Evolutionary conservation across 306 rosid genomes (phyloP).

Genomic region (Alnus glutinosa): DNA sequence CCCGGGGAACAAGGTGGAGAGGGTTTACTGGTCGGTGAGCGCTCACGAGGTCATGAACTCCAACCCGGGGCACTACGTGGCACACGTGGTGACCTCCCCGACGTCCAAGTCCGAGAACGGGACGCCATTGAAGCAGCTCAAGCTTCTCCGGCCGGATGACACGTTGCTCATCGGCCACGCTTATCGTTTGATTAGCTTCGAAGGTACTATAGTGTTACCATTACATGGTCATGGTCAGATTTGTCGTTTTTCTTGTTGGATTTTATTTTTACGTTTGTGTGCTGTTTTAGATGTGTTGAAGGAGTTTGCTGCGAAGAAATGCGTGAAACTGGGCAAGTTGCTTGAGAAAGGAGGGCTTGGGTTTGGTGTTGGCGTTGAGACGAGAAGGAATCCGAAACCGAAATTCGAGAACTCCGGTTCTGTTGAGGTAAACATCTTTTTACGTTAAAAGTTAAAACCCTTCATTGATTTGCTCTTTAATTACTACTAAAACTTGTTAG

Average conservation of each 20-base stretch:
- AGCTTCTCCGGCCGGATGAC: slow-evolving; percentile 90
- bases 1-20: slow-evolving; percentile 67
- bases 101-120: slow-evolving; percentile 54
- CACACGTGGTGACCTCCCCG: slow-evolving; percentile 52
- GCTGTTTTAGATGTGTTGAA: slow-evolving; percentile 71
- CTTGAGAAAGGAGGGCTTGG: slow-evolving; percentile 56
- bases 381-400: slow-evolving; percentile 39
- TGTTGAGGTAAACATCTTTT: slow-evolving; percentile 39
- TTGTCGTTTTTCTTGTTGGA: too few relatives aligned
- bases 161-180: slow-evolving; percentile 84
- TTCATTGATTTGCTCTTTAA: neutral
- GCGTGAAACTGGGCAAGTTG: slow-evolving; percentile 72
- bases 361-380: slow-evolving; percentile 18
- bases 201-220: slow-evolving; percentile 44
- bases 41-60: slow-evolving; percentile 70
- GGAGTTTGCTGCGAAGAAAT: slow-evolving; percentile 87
- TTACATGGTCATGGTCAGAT: neutral
- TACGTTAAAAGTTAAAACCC: neutral
- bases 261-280: neutral
- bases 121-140: slow-evolving; percentile 64
- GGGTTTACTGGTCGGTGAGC: slow-evolving; percentile 80
- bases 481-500: neutral
- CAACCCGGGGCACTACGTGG: slow-evolving; percentile 89
- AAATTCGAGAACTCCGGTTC: slow-evolving; percentile 24
- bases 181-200: slow-evolving; percentile 77